A percentile compares a stretch with the other conserved stretches of the same genome.
Conservation (phyloP, 1,284 basidiomycete species). For the Sanghuangporus weigelae region DNA sequence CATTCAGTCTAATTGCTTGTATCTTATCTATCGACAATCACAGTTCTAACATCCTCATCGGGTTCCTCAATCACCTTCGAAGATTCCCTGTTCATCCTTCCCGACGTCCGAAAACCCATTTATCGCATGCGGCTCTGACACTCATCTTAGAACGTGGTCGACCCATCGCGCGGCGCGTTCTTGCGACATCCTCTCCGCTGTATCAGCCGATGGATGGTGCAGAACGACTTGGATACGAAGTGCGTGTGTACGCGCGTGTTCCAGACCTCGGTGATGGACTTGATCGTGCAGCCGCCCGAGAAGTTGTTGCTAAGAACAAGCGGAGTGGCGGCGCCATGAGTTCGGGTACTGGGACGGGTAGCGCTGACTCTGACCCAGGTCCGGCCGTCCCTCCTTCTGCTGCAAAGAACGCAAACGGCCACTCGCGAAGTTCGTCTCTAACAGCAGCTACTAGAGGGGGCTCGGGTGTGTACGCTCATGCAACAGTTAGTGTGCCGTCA, state of each 20-base stretch:
- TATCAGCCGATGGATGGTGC: slow-evolving; percentile 78
- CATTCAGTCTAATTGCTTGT: slow-evolving; percentile 1
- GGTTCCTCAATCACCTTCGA: slow-evolving; percentile 61
- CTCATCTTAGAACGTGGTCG: slow-evolving; percentile 72
- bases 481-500: slow-evolving; percentile 5
- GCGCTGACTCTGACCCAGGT: slow-evolving; percentile 25
- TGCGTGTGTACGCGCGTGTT: slow-evolving; percentile 73
- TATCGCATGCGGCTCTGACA: slow-evolving; percentile 65
- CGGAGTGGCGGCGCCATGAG: slow-evolving; percentile 11
- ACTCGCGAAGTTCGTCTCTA: slow-evolving; percentile 11
- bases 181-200: slow-evolving; percentile 78
- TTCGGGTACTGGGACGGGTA: slow-evolving; percentile 16
- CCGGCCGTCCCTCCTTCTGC: neutral
- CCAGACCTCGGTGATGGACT: slow-evolving; percentile 59
- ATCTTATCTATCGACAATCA: slow-evolving; percentile 8
- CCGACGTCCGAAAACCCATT: slow-evolving; percentile 34
- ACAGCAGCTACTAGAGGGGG: neutral
- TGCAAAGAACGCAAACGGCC: neutral
- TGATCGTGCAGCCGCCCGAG: slow-evolving; percentile 22
- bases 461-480: neutral
- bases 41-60: slow-evolving; percentile 82
- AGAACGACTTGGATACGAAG: slow-evolving; percentile 73
- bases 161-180: slow-evolving; percentile 59
- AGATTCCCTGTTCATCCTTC: slow-evolving; percentile 37
- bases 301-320: slow-evolving; percentile 18